Base-by-base conservation (phyloP, 805 yeast genomes). In the Pichia heedii region DNA sequence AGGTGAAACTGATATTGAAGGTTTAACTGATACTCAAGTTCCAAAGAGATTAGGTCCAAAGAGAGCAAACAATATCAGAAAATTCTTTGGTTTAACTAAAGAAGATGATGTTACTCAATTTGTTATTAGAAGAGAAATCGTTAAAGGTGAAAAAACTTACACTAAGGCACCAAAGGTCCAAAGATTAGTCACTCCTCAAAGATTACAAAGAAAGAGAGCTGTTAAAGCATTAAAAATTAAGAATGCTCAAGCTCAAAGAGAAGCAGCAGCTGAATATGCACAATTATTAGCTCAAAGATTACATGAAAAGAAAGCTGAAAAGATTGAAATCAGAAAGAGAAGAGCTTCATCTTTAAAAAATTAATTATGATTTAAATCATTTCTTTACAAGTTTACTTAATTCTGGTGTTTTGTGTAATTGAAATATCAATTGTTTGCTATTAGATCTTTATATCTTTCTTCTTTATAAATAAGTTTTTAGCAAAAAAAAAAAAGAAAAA, bases 141-240 rank as follows among this genome's bases (percentile, higher is more conserved):
- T 82, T 76, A 94, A 93, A 83, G 94, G 94, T 77, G 97, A 89
- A 66, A 87, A 86, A 83, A 81, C 87, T 67, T 93, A 84, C 89
- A 86, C 97, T 76, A 93, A 93, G 85, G 98, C 98, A 68, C 98
- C 98, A 77, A 90, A 85, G 85, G 90, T 93, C 78, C 98, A 93
- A 79, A 87, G 98, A 76, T 84, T 93, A 67, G 94, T 93, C 58
- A 93, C 98, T 66, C 98, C 98, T 71, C 97, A 93, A 77, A 84
- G 87, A 68, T 80, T 93, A 72, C 97, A 90, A 80, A 90, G 96
- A 83, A 93, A 93, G 94, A 85, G 97, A 77, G 89, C 86, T 69
- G 82, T 85, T 71, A 84, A 78, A 71, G 81, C 96, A 64, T 76
- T 81, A 75, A 93, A 93, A 84, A 76, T 85, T 71, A 85, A 81